Percentiles rank a stretch among this genome's conserved stretches.
Conservation (phyloP, 768 basidiomycete species). For the Amanita phalloides region DNA sequence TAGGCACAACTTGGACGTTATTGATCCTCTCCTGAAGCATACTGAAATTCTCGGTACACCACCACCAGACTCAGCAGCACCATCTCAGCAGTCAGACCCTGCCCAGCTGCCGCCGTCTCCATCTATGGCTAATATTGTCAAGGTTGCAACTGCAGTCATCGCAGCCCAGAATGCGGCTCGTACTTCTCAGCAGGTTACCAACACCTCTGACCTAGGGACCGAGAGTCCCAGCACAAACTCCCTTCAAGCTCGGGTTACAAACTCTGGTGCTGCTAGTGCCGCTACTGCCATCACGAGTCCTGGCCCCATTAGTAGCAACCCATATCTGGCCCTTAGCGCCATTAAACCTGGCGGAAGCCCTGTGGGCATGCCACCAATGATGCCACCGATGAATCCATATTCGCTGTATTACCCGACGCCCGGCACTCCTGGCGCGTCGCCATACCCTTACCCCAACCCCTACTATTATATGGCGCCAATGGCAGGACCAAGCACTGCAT, state of each 20-base stretch:
- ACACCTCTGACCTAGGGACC: background rate
- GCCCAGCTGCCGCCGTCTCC: constrained; percentile 8
- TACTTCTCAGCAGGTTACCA: constrained; percentile 2
- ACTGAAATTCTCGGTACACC: background rate
- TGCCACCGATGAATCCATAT: constrained; percentile 27
- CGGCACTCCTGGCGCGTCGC: constrained; percentile 25
- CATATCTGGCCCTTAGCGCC: constrained; percentile 22
- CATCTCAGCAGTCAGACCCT: background rate
- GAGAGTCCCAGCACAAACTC: constrained; percentile 3
- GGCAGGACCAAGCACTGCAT: constrained; percentile 25
- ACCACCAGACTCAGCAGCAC: background rate
- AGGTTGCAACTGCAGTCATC: constrained; percentile 26
- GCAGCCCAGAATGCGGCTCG: constrained; percentile 19
- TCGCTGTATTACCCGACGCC: constrained; percentile 29
- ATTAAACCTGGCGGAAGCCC: constrained; percentile 3
- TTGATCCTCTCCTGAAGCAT: constrained; percentile 1
- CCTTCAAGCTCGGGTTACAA: background rate
- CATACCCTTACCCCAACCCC: constrained; percentile 28
- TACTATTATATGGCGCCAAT: constrained; percentile 34
- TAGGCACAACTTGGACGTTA: background rate
- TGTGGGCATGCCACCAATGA: constrained; percentile 14
- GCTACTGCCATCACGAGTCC: constrained; percentile 8
- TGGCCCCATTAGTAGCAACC: constrained; percentile 19
- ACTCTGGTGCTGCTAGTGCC: background rate
- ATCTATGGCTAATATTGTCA: constrained; percentile 24